Evolutionary conservation across 768 basidiomycete genomes (phyloP), one percentile per base, ranked within the genome.

Genomic region (Podaxis mareebaensis): DNA sequence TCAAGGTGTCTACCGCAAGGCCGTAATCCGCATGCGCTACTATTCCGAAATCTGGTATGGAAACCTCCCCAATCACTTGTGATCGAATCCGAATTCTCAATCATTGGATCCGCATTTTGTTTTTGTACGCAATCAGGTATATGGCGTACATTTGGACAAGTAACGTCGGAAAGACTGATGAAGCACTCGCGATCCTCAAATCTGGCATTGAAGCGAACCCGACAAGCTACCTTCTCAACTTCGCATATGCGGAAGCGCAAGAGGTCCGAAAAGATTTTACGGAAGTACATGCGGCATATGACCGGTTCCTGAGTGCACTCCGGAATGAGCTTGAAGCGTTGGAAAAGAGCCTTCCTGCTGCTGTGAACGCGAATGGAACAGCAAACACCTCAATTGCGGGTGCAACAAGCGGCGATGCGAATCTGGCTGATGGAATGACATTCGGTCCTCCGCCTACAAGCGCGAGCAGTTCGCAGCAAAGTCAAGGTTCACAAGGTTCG

Each of bases 1-100:
- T 11, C 87, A 88, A 69, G 86, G 88, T 51, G 92, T 93, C 20
- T 94, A 97, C 72, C 83, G 90, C 66, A 95, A 96, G 75, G 95
- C 95, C 10, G 79, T 97, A 54, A 89, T 92, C 54, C 86, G 92
- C 63, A 93, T 98, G 93, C 82, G 96, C 48, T 99, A 92, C 76
- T 97, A 91, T 73, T 88, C 92, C 3, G 97, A 99, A 75, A 89
- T 98, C 61, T 98, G 96, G 97, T 94, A 67, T 53, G 81, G 71
- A 51, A 38, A 24, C 24, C 40, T 26, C 42, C 56, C 20, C 7
- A 36, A 56, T 40, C 36, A 39, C 24, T 36, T 17, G 24, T 38
- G 15, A 51, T 53, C 40, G 0, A 52, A 26, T 36, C 51, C 36
- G 26, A 62, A 56, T 49, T 33, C 53, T 56, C 54, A 63, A 56